These are phyloP conservation scores for Daldinia sp. DNA, from an alignment of 2,329 filamentous ascomycete genomes.

Conservation along the genomic window DNA sequence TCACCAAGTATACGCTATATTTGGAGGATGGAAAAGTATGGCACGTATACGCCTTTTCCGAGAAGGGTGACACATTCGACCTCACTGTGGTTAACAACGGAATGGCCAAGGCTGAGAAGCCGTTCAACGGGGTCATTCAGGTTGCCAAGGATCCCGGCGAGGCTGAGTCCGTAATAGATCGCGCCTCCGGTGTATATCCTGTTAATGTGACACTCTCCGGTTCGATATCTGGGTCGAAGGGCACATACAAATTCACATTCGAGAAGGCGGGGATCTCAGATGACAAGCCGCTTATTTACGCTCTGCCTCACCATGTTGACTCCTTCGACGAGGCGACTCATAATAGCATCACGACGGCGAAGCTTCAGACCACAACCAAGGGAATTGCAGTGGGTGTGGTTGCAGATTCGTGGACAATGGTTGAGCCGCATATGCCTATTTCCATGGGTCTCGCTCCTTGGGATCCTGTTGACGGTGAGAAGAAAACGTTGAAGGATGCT, in stretches of 20 bases:
- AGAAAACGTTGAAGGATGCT: slow-evolving; percentile 62
- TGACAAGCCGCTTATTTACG: slow-evolving; percentile 81
- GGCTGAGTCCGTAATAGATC: slow-evolving; percentile 79
- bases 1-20: slow-evolving; percentile 80
- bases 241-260: slow-evolving; percentile 80
- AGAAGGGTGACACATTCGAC: slow-evolving; percentile 69
- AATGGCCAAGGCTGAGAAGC: slow-evolving; percentile 71
- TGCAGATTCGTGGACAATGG: slow-evolving; percentile 81
- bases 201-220: slow-evolving; percentile 74
- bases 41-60: slow-evolving; percentile 81
- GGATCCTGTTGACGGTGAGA: slow-evolving; percentile 66
- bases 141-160: slow-evolving; percentile 79
- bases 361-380: slow-evolving; percentile 86
- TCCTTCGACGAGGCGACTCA: slow-evolving; percentile 74
- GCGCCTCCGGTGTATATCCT: slow-evolving; percentile 80
- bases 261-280: slow-evolving; percentile 73
- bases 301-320: slow-evolving; percentile 84
- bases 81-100: slow-evolving; percentile 76
- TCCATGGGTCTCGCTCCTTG: slow-evolving; percentile 85
- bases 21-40: slow-evolving; percentile 81
- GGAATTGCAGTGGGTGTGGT: slow-evolving; percentile 80
- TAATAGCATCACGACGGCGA: slow-evolving; percentile 66
- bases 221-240: slow-evolving; percentile 67
- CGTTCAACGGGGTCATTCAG: slow-evolving; percentile 84
- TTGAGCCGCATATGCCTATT: slow-evolving; percentile 78